These are phyloP conservation scores for Clavariopsis aquatica DNA, from an alignment of 495 filamentous ascomycete species.

Conservation along the genomic window DNA sequence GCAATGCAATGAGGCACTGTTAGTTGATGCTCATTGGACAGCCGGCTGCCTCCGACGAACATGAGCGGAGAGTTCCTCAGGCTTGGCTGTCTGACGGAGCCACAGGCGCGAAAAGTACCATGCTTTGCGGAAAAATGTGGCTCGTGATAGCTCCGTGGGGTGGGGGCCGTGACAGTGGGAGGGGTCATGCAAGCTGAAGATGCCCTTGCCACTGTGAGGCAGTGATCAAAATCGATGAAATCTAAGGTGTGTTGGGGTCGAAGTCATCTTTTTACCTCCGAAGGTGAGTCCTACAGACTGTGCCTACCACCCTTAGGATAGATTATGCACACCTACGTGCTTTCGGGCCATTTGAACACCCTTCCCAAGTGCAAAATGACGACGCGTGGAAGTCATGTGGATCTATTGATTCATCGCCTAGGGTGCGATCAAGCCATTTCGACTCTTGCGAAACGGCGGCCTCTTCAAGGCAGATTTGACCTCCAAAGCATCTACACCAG, in stretches of 20 bases:
- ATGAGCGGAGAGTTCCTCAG: neutral
- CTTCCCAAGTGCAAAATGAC: neutral
- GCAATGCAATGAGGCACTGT: neutral
- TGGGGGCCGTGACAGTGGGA: constrained; percentile 7
- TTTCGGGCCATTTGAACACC: neutral
- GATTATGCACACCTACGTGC: neutral
- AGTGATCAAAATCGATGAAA: neutral
- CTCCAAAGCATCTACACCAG: neutral
- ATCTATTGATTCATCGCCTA: neutral
- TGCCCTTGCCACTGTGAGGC: constrained; percentile 19
- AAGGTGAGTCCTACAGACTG: neutral
- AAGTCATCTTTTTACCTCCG: neutral
- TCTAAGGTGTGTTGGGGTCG: constrained; percentile 3
- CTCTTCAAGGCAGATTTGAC: neutral
- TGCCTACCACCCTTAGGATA: neutral
- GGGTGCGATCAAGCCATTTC: neutral
- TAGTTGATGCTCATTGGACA: neutral
- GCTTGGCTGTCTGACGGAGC: constrained; percentile 3
- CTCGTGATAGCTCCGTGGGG: constrained; percentile 19
- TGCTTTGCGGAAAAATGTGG: neutral
- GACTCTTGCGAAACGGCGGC: neutral
- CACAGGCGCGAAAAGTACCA: constrained; percentile 4
- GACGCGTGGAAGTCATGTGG: neutral
- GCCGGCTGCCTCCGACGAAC: constrained; percentile 10
- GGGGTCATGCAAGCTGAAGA: constrained; percentile 27